phyloP scores from a whole-genome alignment of 768 basidiomycete species.

The Boletus rufocinnamomeus region DNA sequence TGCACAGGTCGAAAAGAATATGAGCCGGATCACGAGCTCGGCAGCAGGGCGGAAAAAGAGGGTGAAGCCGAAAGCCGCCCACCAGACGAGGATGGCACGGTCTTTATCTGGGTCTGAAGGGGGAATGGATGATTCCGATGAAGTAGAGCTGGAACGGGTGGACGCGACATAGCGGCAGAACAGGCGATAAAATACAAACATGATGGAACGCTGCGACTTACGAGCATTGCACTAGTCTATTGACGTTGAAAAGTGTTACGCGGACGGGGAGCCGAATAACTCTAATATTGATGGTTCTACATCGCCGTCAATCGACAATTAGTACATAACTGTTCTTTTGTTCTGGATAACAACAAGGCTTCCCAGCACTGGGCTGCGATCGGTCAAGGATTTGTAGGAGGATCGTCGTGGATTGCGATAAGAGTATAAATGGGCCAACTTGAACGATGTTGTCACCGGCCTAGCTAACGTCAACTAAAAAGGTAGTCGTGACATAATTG shows the following conservation, averaged over 20 bases:
- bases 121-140: background rate
- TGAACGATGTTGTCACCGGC: too few species aligned
- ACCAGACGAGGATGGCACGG: slow-evolving; percentile 12
- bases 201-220: background rate
- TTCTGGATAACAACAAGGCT: background rate
- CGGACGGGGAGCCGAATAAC: background rate
- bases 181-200: slow-evolving; percentile 16
- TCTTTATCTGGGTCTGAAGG: slow-evolving; percentile 8
- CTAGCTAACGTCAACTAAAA: background rate
- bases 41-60: slow-evolving; percentile 13
- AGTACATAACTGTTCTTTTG: background rate
- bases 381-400: background rate
- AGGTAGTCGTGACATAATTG: background rate
- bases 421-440: background rate
- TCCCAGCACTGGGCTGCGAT: background rate
- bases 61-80: slow-evolving; percentile 11
- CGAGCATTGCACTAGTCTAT: background rate
- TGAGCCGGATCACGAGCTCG: slow-evolving; percentile 12
- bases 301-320: background rate
- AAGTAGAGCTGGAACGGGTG: background rate
- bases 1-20: slow-evolving; percentile 3
- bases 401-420: background rate
- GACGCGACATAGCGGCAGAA: slow-evolving; percentile 7
- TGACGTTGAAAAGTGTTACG: background rate
- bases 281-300: background rate